Percentiles rank a stretch among this genome's conserved stretches.
These are phyloP conservation scores for Nothophoma quercina DNA, from an alignment of 2,329 filamentous ascomycete species.

Conservation along the genomic window DNA sequence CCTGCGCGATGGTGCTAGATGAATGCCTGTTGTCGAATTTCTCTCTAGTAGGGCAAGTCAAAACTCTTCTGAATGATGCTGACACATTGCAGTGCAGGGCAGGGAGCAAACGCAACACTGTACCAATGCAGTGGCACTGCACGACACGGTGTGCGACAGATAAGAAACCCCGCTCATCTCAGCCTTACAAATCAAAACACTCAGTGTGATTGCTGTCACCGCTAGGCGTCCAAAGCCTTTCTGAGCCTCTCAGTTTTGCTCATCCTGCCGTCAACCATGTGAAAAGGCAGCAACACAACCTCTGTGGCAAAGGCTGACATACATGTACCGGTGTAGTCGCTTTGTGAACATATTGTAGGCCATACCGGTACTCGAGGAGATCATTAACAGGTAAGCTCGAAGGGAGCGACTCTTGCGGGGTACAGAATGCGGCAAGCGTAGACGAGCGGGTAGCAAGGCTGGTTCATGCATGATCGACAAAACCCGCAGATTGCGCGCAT, in stretches of 20 bases:
- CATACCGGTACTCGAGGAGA: not conserved
- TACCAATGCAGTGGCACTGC: not conserved
- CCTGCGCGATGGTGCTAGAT: too few relatives aligned
- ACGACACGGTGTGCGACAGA: not conserved
- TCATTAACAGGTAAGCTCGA: constrained; percentile 1
- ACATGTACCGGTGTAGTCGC: not conserved
- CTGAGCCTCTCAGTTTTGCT: not conserved
- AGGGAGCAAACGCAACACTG: not conserved
- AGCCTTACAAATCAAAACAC: not conserved
- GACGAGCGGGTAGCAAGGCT: not conserved
- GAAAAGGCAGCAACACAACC: not conserved
- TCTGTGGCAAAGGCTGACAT: not conserved
- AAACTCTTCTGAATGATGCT: not conserved
- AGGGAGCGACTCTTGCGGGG: not conserved
- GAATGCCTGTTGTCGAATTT: too few relatives aligned
- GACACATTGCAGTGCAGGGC: not conserved
- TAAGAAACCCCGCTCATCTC: not conserved
- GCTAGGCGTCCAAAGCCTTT: not conserved
- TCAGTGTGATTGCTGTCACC: not conserved
- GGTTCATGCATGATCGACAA: not conserved
- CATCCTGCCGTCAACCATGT: not conserved
- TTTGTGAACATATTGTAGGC: too few relatives aligned
- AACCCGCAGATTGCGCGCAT: not conserved
- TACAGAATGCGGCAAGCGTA: not conserved
- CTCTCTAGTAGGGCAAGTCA: too few relatives aligned